Conservation (phyloP, 192 early-diverging fungal genomes). For the Dissophora globulifera region DNA sequence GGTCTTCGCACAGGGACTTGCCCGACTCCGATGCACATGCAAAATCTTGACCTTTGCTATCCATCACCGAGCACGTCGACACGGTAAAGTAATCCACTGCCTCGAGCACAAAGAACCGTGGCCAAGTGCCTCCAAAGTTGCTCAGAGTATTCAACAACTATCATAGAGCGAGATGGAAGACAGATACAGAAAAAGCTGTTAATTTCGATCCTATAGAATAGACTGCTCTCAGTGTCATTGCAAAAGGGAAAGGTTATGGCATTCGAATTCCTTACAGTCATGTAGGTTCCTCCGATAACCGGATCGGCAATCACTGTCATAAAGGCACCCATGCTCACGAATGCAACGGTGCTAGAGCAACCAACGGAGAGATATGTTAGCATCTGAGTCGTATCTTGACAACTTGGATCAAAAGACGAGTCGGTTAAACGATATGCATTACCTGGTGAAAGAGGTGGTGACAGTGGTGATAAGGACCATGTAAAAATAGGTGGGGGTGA, state of each 20-base stretch:
- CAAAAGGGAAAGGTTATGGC: too few relatives aligned
- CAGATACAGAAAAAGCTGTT: too few relatives aligned
- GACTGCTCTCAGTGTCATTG: too few relatives aligned
- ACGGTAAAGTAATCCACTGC: constrained; percentile 91
- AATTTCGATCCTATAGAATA: too few relatives aligned
- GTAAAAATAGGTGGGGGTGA: constrained; percentile 76
- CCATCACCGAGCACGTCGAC: constrained; percentile 70
- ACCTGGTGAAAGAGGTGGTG: constrained; percentile 84
- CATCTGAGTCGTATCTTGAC: constrained; percentile 13
- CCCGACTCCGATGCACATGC: constrained; percentile 73
- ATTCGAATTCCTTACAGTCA: constrained; percentile 63
- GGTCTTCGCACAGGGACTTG: constrained; percentile 67
- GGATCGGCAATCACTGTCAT: constrained; percentile 97
- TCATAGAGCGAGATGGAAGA: constrained; percentile 64
- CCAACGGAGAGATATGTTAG: too few relatives aligned
- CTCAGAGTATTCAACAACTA: constrained; percentile 90
- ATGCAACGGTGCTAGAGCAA: constrained; percentile 59
- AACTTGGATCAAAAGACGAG: not conserved
- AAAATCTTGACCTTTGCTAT: constrained; percentile 46
- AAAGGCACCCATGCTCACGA: constrained; percentile 95
- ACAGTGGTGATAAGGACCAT: constrained; percentile 84
- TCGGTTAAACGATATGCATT: not conserved
- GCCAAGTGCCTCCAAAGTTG: constrained; percentile 99
- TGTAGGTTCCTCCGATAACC: constrained; percentile 88
- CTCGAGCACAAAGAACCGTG: constrained; percentile 91